Percentiles rank a stretch among this genome's conserved stretches.
These are phyloP conservation scores for Pyropia haitanensis DNA, from an alignment of 23 red algal species.

Conservation along the genomic window DNA sequence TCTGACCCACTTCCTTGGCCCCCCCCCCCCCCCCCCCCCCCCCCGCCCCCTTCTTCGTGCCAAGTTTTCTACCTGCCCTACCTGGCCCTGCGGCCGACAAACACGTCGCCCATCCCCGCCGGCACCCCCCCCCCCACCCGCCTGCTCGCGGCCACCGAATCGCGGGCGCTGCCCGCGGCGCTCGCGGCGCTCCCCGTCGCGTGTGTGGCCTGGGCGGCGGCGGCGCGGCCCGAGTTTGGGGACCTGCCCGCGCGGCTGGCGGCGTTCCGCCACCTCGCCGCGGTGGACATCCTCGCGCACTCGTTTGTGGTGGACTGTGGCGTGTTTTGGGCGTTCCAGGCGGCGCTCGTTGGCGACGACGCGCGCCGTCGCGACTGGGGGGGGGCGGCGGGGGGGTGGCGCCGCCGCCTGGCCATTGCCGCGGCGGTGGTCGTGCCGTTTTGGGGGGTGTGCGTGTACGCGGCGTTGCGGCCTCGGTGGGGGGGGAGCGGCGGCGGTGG, in stretches of 20 bases:
- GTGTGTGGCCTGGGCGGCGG: slow-evolving; percentile 25
- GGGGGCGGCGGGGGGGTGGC: neutral
- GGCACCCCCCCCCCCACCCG: neutral
- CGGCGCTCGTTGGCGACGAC: slow-evolving; percentile 32
- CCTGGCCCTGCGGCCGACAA: slow-evolving; percentile 20
- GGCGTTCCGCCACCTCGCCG: slow-evolving; percentile 7
- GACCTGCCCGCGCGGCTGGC: slow-evolving; percentile 8
- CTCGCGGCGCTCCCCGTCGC: neutral
- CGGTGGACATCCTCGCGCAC: slow-evolving; percentile 27
- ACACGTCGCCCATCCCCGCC: neutral
- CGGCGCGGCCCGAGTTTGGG: slow-evolving; percentile 28
- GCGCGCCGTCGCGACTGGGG: slow-evolving; percentile 28
- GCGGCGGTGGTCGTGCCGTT: too few relatives aligned
- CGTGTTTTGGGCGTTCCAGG: slow-evolving; percentile 30
- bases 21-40: too few relatives aligned
- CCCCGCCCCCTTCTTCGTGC: too few relatives aligned
- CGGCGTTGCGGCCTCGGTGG: too few relatives aligned
- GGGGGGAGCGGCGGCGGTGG: too few relatives aligned
- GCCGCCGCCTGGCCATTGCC: too few relatives aligned
- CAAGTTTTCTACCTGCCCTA: slow-evolving; percentile 36
- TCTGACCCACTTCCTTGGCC: too few relatives aligned
- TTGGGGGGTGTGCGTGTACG: too few relatives aligned
- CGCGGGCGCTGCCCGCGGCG: slow-evolving; percentile 9
- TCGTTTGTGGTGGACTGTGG: slow-evolving; percentile 33
- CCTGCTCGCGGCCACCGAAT: slow-evolving; percentile 20